These are phyloP conservation scores for Kitagawia praeruptora DNA, from an alignment of 129 eudicot genomes.

Conservation along the genomic window DNA sequence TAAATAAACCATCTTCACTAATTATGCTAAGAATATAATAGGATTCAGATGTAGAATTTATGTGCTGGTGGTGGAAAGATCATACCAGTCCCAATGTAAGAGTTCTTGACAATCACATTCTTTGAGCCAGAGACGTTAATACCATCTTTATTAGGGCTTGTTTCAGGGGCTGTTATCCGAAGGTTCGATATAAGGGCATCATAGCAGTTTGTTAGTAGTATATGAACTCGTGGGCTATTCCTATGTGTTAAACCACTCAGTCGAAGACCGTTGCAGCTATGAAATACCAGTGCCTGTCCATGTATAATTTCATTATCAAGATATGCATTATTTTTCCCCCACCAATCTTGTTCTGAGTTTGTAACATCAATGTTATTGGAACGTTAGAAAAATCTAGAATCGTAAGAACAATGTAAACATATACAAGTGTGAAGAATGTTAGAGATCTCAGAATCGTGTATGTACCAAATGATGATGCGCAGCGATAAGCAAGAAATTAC, in stretches of 20 bases:
- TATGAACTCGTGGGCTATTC: constrained; percentile 54
- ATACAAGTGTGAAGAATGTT: neutral
- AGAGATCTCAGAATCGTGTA: neutral
- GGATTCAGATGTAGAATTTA: neutral
- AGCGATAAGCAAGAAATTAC: neutral
- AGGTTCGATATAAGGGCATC: constrained; percentile 40
- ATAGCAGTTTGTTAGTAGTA: constrained; percentile 30
- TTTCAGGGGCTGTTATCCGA: constrained; percentile 50
- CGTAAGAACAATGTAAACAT: too few relatives aligned
- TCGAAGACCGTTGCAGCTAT: constrained; percentile 48
- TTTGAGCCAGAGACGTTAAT: constrained; percentile 42
- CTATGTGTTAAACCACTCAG: constrained; percentile 39
- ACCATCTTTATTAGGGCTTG: constrained; percentile 74
- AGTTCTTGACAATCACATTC: constrained; percentile 37
- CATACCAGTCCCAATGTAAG: constrained; percentile 61
- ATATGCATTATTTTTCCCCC: too few relatives aligned
- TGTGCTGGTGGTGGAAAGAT: neutral
- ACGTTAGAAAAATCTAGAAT: too few relatives aligned
- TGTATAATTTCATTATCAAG: neutral
- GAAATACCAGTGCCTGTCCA: constrained; percentile 45
- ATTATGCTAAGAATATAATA: neutral
- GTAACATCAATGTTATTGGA: neutral
- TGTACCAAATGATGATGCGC: neutral
- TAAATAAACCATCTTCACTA: neutral
- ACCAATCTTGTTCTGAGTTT: neutral